Conservation (phyloP, 345 rosid species). For the Salix purpurea region DNA sequence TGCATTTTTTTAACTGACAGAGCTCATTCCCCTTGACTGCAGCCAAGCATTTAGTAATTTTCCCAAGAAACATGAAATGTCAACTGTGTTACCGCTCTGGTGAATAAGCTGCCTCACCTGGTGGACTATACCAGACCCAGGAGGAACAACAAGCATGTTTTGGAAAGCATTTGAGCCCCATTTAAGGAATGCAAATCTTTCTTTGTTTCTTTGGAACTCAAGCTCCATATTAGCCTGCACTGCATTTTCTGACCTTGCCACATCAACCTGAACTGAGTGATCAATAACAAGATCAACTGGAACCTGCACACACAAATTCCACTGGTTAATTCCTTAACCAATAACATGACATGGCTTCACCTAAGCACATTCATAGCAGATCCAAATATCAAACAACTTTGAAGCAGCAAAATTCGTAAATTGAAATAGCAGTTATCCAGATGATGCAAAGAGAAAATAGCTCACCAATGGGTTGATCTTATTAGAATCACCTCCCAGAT, state of each 20-base stretch:
- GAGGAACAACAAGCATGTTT: slow-evolving; percentile 96
- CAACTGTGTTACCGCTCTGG: neutral
- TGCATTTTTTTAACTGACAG: neutral
- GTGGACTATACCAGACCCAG: slow-evolving; percentile 95
- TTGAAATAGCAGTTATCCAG: neutral
- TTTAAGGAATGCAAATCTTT: slow-evolving; percentile 88
- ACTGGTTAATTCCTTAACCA: neutral
- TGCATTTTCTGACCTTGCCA: slow-evolving; percentile 86
- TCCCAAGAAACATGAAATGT: neutral
- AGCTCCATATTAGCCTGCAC: slow-evolving; percentile 93
- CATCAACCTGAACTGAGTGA: slow-evolving; percentile 94
- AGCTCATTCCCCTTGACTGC: neutral
- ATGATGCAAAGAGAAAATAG: neutral
- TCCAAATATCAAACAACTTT: neutral
- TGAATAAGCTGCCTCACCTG: slow-evolving; percentile 45
- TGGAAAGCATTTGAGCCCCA: slow-evolving; percentile 93
- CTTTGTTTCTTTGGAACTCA: slow-evolving; percentile 78
- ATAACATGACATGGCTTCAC: neutral
- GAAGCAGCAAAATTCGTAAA: too few relatives aligned
- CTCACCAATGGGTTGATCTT: slow-evolving; percentile 70
- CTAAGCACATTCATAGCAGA: neutral
- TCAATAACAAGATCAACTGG: slow-evolving; percentile 98
- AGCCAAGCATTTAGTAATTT: neutral
- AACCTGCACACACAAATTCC: slow-evolving; percentile 42
- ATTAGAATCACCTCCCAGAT: slow-evolving; percentile 59